Evolutionary conservation across 768 basidiomycete species (phyloP), one percentile per base, ranked within the genome.

Genomic region (Phylloporus scabripes): DNA sequence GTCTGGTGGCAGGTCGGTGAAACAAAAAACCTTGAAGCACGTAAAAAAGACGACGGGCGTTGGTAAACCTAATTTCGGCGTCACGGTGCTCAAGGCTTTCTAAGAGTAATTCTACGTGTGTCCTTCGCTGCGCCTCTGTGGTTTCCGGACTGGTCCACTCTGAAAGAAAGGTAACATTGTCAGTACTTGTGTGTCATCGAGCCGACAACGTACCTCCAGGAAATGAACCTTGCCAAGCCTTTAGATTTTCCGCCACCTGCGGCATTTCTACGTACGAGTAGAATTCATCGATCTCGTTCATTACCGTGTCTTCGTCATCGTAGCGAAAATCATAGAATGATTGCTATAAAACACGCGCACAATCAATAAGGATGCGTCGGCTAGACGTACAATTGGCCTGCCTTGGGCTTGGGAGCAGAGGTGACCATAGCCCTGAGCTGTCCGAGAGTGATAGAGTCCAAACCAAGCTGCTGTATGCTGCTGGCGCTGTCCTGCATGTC

Each of bases 211-310:
- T 60, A 87, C 92, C 87, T 68, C 81, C 81, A 26, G 76, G 70
- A 63, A 87, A 94, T 37, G 86, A 90, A 33, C 84, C 84, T 60
- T 87, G 80, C 87, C 92, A 96, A 39, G 89, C 86, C 61, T 83
- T 85, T 54, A 90, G 72, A 64, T 92, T 91, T 73, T 91, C 88
- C 2, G 81, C 82, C 18, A 92, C 85, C 64, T 93, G 89, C 0
- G 87, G 81, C 80, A 92, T 90, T 73, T 97, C 95, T 52, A 92
- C 83, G 69, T 96, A 99, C 18, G 92, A 91, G 68, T 95, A 98
- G 71, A 98, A 97, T 69, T 99, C 96, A 50, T 97, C 90, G 33
- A 99, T 84, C 66, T 99, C 96, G 60, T 88, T 87, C 78, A 95
- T 85, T 17, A 97, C 83, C 5, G 90, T 93, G 68, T 96, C 92